These are phyloP conservation scores for Suhomyces sp. DNA, from an alignment of 805 yeast species.

Conservation along the genomic window DNA sequence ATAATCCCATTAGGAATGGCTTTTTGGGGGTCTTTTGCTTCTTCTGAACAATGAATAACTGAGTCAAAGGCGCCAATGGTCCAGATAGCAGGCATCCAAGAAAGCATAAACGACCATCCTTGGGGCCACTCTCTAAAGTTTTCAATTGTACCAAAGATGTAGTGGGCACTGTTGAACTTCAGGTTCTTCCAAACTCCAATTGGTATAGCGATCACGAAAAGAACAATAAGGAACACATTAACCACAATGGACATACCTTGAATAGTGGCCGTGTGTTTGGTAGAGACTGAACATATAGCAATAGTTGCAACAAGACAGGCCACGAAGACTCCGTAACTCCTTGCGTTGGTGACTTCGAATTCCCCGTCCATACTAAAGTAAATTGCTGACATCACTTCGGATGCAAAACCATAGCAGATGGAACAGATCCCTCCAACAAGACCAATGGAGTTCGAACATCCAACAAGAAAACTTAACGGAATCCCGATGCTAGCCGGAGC, in stretches of 20 bases:
- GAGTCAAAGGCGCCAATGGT: slow-evolving; percentile 74
- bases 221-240: slow-evolving; percentile 51
- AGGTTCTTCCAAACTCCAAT: slow-evolving; percentile 48
- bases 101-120: slow-evolving; percentile 59
- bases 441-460: slow-evolving; percentile 67
- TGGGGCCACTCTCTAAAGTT: slow-evolving; percentile 55
- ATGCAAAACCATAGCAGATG: slow-evolving; percentile 69
- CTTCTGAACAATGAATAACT: slow-evolving; percentile 72
- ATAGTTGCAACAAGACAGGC: slow-evolving; percentile 58
- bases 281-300: slow-evolving; percentile 53
- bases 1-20: slow-evolving; percentile 68
- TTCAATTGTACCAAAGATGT: slow-evolving; percentile 53
- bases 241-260: slow-evolving; percentile 59
- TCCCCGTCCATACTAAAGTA: slow-evolving; percentile 52
- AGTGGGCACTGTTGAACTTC: slow-evolving; percentile 39
- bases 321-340: slow-evolving; percentile 62
- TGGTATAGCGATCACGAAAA: slow-evolving; percentile 65
- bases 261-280: slow-evolving; percentile 54
- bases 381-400: slow-evolving; percentile 58
- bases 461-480: slow-evolving; percentile 61
- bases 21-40: slow-evolving; percentile 58
- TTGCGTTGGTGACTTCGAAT: slow-evolving; percentile 53
- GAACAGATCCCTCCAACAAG: slow-evolving; percentile 66
- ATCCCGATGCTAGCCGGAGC: slow-evolving; percentile 55
- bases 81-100: slow-evolving; percentile 71